Conservation (phyloP, 176 grass and related monocot genomes). For the Avena eriantha region DNA sequence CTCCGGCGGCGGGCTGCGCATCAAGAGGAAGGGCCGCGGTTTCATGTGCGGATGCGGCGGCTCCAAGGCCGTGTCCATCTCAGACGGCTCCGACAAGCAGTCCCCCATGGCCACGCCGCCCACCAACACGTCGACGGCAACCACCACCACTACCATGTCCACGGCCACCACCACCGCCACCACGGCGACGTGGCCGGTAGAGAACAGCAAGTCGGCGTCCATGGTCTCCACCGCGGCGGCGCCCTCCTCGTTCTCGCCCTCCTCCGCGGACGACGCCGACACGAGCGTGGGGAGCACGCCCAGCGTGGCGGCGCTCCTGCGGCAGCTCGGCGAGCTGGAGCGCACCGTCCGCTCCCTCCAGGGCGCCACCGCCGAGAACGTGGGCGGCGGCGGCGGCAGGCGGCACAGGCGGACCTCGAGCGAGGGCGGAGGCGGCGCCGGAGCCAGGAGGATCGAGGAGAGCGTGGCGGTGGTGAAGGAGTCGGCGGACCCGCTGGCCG, state of each 20-base stretch:
- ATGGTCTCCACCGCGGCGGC: slow-evolving; percentile 21
- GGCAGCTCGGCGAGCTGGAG: slow-evolving; percentile 70
- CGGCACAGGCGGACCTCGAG: slow-evolving; percentile 52
- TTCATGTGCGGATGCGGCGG: slow-evolving; percentile 69
- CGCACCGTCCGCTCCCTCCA: slow-evolving; percentile 47
- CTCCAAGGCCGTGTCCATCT: slow-evolving; percentile 57
- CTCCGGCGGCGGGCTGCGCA: slow-evolving; percentile 18
- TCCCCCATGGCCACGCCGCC: slow-evolving; percentile 48
- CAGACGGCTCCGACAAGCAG: slow-evolving; percentile 56
- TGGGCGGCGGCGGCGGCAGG: neutral
- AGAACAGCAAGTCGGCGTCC: neutral
- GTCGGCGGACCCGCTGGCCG: slow-evolving; percentile 62
- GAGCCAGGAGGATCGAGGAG: slow-evolving; percentile 52
- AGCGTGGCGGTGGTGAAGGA: slow-evolving; percentile 89
- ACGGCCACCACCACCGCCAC: neutral
- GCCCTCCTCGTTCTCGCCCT: slow-evolving; percentile 43
- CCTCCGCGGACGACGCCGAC: slow-evolving; percentile 36
- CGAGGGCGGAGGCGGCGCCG: slow-evolving; percentile 51
- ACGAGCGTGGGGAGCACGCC: slow-evolving; percentile 57
- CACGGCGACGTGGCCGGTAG: neutral
- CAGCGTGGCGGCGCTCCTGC: slow-evolving; percentile 69
- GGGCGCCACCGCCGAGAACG: neutral
- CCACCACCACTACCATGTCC: slow-evolving; percentile 9
- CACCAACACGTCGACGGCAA: slow-evolving; percentile 10
- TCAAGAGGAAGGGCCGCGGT: slow-evolving; percentile 51